Conservation (phyloP, 176 grass and related monocot species). For the Triticum aestivum region DNA sequence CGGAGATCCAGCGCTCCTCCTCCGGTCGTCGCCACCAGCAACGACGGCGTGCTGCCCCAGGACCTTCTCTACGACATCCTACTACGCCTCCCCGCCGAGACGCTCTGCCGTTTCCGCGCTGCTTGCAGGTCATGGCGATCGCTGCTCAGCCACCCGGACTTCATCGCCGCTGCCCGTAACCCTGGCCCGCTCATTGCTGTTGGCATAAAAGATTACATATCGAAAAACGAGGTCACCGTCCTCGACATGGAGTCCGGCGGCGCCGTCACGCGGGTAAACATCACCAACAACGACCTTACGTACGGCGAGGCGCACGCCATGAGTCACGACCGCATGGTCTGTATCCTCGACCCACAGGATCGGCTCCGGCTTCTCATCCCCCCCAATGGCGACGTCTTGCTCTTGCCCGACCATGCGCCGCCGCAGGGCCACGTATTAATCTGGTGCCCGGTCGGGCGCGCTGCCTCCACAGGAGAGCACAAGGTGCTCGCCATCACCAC, state of each 20-base stretch:
- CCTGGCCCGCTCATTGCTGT: neutral
- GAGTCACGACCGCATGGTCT: neutral
- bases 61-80: neutral
- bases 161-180: neutral
- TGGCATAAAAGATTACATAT: neutral
- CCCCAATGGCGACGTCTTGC: no score
- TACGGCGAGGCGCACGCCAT: neutral
- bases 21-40: neutral
- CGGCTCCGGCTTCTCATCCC: neutral
- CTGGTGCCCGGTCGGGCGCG: neutral
- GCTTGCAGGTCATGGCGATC: neutral
- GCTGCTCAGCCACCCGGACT: neutral
- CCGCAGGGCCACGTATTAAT: neutral
- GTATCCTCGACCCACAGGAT: neutral
- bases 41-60: neutral
- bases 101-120: neutral
- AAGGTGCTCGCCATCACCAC: neutral
- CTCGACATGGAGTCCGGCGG: neutral
- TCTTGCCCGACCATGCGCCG: neutral
- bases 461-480: neutral
- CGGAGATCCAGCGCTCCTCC: neutral
- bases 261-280: neutral
- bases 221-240: neutral
- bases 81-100: neutral
- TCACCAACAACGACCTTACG: neutral